phyloP scores from a whole-genome alignment of 768 basidiomycete genomes.

The Trametes cubensis region DNA sequence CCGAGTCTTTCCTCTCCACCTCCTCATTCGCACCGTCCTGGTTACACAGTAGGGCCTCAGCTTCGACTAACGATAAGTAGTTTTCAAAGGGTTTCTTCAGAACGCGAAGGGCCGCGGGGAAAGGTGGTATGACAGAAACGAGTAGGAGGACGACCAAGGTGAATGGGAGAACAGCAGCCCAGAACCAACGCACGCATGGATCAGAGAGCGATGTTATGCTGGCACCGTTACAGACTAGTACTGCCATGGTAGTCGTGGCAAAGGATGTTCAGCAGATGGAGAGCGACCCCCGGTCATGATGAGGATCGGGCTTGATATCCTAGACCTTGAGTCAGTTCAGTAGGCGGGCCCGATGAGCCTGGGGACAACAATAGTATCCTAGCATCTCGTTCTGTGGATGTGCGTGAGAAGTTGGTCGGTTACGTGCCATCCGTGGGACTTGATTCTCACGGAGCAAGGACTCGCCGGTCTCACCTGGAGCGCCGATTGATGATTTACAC shows the following conservation, averaged over 20 bases:
- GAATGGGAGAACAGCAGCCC: constrained; percentile 32
- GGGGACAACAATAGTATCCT: too few species aligned
- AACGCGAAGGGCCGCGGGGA: constrained; percentile 11
- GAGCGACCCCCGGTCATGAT: too few species aligned
- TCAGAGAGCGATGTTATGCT: constrained; percentile 27
- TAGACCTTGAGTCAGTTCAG: too few species aligned
- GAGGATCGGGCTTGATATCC: too few species aligned
- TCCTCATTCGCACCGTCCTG: constrained; percentile 11
- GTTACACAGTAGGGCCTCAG: constrained; percentile 29
- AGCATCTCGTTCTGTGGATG: too few species aligned
- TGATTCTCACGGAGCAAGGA: too few species aligned
- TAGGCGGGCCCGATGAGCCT: too few species aligned
- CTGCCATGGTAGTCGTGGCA: constrained; percentile 4
- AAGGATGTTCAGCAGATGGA: too few species aligned
- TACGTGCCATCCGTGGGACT: too few species aligned
- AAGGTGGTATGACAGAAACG: constrained; percentile 22
- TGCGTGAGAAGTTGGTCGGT: too few species aligned
- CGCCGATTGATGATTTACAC: too few species aligned
- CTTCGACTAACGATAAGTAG: constrained; percentile 34
- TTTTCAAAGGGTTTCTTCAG: constrained; percentile 27
- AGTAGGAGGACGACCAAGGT: constrained; percentile 28
- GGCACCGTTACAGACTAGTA: constrained; percentile 14
- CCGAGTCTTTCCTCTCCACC: constrained; percentile 10
- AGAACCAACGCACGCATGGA: constrained; percentile 32
- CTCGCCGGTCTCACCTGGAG: too few species aligned